Base-by-base conservation (phyloP, 768 basidiomycete genomes). In the Saitozyma sp. region DNA sequence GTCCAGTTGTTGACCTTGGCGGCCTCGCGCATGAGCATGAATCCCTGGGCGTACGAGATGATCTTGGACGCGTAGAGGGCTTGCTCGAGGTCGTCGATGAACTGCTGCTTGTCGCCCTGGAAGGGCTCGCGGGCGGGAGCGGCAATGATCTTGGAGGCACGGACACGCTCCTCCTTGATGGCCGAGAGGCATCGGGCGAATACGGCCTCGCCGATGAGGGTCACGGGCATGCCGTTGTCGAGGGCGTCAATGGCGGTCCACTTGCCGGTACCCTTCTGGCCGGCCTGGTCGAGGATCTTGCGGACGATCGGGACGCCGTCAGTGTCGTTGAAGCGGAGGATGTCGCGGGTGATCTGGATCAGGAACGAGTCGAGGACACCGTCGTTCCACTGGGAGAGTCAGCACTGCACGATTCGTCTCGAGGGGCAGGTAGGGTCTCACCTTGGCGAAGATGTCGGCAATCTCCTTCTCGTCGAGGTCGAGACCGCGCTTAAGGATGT, bases 311-410 rank as follows among this genome's bases (percentile, higher is more conserved):
- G 90, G 74, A 85, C 85, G 62, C 93, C 95, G 78, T 98, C 95
- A 41, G 59, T 66, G 74, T 98, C 96, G 79, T 94, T 92, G 85
- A 91, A 97, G 77, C 88, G 89, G 79, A 99, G 88, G 81, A 99
- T 94, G 80, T 97, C 91, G 75, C 90, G 85, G 62, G 96, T 96
- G 81, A 99, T 98, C 65, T 99, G 93, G 70, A 98, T 95, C 76
- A 99, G 85, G 91, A 96, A 99, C 48, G 96, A 98, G 83, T 99
- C 95, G 61, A 99, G 91, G 76, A 99, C 94, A 76, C 96, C 94
- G 83, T 86, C 94, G 86, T 99, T 98, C 96, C 80, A 80, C 74
- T 77, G 56, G 9, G 39, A 40, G 40, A 16, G 42, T 56, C 53
- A 58, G 49, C 50, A 43, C 9, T 43, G 43, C 37, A 39, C 49